A percentile compares a stretch with the other conserved stretches of the same genome.
Evolutionary conservation across 2,329 filamentous ascomycete genomes (phyloP).

Genomic region (Colletotrichum viniferum): DNA sequence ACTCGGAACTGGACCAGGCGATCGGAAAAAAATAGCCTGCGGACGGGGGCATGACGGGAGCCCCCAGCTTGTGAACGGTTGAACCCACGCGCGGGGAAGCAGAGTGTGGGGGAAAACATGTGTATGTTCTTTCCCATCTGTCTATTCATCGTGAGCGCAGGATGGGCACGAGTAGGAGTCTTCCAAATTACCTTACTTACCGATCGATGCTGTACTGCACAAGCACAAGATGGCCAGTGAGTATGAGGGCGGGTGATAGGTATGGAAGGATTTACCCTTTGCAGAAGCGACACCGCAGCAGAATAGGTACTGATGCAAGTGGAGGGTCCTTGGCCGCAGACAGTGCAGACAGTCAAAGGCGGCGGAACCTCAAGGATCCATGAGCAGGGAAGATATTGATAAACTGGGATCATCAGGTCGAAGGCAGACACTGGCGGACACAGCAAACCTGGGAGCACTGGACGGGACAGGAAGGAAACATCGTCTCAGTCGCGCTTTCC

Average conservation of each 20-base stretch:
- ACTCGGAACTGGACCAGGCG: not conserved
- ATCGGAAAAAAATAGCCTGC: not conserved
- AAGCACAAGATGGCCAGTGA: not conserved
- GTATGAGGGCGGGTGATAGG: not conserved
- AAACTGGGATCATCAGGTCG: not conserved
- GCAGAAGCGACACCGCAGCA: not conserved
- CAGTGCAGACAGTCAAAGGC: not conserved
- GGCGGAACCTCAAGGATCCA: not conserved
- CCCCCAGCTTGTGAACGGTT: not conserved
- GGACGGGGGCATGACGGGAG: not conserved
- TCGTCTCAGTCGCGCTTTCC: not conserved
- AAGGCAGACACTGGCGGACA: not conserved
- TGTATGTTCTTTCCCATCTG: not conserved
- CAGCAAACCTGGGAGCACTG: not conserved
- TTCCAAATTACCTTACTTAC: not conserved
- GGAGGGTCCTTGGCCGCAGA: not conserved
- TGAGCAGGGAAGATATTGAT: not conserved
- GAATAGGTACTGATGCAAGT: not conserved
- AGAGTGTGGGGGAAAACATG: not conserved
- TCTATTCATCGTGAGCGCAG: not conserved
- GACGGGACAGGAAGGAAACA: not conserved
- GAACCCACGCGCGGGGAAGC: not conserved
- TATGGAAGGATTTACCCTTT: not conserved
- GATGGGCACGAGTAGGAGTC: not conserved
- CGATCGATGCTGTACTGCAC: not conserved